phyloP scores from a whole-genome alignment of 768 basidiomycete genomes.

The Lanmaoa pseudosensibilis region DNA sequence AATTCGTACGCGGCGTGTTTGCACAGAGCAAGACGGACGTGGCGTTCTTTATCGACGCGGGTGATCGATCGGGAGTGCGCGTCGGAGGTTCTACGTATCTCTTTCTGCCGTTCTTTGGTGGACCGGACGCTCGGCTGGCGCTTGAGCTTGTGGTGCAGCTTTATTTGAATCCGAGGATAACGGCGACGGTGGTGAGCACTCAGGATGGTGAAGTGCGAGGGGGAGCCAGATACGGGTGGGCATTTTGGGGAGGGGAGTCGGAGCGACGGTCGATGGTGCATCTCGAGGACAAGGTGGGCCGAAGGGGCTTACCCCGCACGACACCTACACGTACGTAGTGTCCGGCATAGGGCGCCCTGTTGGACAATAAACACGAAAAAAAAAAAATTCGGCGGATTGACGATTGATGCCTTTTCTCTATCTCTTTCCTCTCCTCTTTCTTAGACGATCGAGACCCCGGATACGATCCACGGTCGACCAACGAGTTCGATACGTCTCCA shows the following conservation, averaged over 20 bases:
- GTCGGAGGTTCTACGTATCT: constrained; percentile 54
- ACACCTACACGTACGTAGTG: no score
- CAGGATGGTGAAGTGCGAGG: constrained; percentile 56
- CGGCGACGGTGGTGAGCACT: constrained; percentile 76
- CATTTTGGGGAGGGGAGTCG: constrained; percentile 11
- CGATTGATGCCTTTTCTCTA: no score
- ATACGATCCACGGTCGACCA: constrained; percentile 68
- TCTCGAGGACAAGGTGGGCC: constrained; percentile 8
- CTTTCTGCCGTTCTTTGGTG: constrained; percentile 91
- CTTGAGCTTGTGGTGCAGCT: constrained; percentile 83
- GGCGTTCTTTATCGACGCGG: constrained; percentile 78
- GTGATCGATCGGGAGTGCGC: constrained; percentile 30
- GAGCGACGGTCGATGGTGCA: constrained; percentile 27
- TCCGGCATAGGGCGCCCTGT: neutral
- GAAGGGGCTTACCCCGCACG: neutral
- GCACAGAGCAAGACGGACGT: constrained; percentile 70
- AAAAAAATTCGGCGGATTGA: neutral
- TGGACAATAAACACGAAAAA: no score
- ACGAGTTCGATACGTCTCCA: constrained; percentile 67
- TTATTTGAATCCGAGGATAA: constrained; percentile 64
- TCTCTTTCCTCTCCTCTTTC: neutral
- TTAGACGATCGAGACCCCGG: constrained; percentile 46
- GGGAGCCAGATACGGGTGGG: constrained; percentile 13
- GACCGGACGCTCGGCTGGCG: constrained; percentile 88
- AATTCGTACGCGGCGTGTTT: constrained; percentile 84